A percentile compares a stretch with the other conserved stretches of the same genome.
These are phyloP conservation scores for Candida krabiensis DNA, from an alignment of 805 yeast genomes.

Conservation along the genomic window DNA sequence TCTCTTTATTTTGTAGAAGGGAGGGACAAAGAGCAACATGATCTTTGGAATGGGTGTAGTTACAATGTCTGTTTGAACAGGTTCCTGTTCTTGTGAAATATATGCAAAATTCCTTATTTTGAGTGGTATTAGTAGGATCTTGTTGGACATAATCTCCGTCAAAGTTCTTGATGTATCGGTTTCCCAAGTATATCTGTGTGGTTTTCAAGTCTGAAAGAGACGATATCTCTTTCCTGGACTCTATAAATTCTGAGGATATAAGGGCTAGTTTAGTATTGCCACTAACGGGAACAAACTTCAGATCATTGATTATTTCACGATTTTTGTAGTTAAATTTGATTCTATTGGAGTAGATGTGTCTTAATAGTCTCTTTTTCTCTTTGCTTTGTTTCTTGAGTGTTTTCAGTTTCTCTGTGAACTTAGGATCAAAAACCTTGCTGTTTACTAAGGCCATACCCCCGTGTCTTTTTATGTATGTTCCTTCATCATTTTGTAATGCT, in stretches of 20 bases:
- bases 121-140: conserved; percentile 5
- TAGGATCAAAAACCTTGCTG: conserved; percentile 35
- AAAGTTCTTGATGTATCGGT: conserved; percentile 22
- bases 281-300: conserved; percentile 42
- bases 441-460: conserved; percentile 42
- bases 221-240: conserved; percentile 11
- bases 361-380: conserved; percentile 17
- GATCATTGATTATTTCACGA: conserved; percentile 41
- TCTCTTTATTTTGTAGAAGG: conserved; percentile 37
- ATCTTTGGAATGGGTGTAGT: conserved; percentile 49
- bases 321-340: conserved; percentile 45
- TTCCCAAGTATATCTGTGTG: conserved; percentile 12
- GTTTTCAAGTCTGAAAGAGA: conserved; percentile 23
- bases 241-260: conserved; percentile 27
- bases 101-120: conserved; percentile 19
- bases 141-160: conserved; percentile 26
- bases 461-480: conserved; percentile 23
- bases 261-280: conserved; percentile 43
- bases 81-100: conserved; percentile 39
- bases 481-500: neutral
- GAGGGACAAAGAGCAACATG: conserved; percentile 56
- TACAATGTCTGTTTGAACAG: conserved; percentile 57
- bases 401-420: conserved; percentile 24
- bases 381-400: conserved; percentile 19
- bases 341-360: conserved; percentile 31